Percentiles rank a stretch among this genome's conserved stretches.
Evolutionary conservation across 1,284 basidiomycete genomes (phyloP).

Genomic region (Ceratobasidium sp.): DNA sequence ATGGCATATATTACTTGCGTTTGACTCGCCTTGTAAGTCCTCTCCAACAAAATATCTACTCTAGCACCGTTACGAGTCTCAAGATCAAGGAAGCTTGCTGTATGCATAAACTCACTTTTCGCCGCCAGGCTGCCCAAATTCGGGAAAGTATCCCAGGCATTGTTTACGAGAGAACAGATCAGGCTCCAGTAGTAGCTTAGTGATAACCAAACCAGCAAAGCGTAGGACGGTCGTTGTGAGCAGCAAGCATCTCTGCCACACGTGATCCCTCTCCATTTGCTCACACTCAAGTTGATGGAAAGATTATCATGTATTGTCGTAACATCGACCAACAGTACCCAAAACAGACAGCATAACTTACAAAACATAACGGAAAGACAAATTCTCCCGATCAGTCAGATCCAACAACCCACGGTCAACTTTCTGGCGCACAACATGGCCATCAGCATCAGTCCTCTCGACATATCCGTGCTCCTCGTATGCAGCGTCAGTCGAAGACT

Average conservation of each 20-base stretch:
- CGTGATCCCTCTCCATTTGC: too few relatives aligned
- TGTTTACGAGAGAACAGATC: neutral
- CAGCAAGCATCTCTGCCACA: too few relatives aligned
- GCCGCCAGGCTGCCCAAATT: conserved; percentile 28
- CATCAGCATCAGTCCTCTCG: conserved; percentile 50
- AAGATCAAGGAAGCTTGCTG: neutral
- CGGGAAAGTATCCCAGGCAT: conserved; percentile 27
- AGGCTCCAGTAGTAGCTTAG: neutral
- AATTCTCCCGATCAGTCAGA: conserved; percentile 52
- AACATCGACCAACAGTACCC: neutral
- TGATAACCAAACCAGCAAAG: too few relatives aligned
- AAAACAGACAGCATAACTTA: conserved; percentile 43
- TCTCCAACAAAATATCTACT: conserved; percentile 44
- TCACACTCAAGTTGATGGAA: too few relatives aligned
- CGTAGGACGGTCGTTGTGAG: too few relatives aligned
- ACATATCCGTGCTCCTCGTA: conserved; percentile 51
- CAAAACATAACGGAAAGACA: conserved; percentile 51
- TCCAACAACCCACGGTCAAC: conserved; percentile 51
- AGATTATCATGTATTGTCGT: neutral
- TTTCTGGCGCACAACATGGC: conserved; percentile 47
- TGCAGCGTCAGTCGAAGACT: conserved; percentile 43
- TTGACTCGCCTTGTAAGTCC: conserved; percentile 43
- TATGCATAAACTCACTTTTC: conserved; percentile 26
- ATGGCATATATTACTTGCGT: neutral
- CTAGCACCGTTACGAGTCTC: conserved; percentile 3